These are phyloP conservation scores for Boletus subparvulus DNA, from an alignment of 768 basidiomycete species.

Conservation along the genomic window DNA sequence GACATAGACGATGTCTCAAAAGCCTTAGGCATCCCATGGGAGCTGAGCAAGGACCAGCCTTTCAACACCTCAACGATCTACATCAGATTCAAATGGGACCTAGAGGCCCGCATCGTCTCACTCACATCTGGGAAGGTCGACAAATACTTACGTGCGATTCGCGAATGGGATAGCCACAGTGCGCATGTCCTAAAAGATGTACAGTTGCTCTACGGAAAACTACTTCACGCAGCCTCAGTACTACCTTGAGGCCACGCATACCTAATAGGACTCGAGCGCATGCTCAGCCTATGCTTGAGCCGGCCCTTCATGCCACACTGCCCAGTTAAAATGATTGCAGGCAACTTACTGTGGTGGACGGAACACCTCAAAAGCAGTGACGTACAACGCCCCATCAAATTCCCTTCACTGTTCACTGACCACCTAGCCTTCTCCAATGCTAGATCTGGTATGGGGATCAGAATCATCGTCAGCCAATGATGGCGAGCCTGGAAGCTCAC, in stretches of 20 bases:
- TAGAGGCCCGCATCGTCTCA: constrained; percentile 18
- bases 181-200: constrained; percentile 6
- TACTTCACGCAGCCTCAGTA: background rate
- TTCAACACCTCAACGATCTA: constrained; percentile 6
- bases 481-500: background rate
- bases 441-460: constrained; percentile 7
- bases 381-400: background rate
- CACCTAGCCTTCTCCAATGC: background rate
- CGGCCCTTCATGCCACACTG: too few relatives aligned
- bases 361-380: too few relatives aligned
- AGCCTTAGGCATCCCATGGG: constrained; percentile 12
- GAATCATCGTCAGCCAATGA: accelerated
- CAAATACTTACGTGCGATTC: constrained; percentile 11
- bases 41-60: constrained; percentile 11
- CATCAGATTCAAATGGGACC: constrained; percentile 39
- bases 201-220: constrained; percentile 5
- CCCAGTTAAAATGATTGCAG: background rate
- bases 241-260: too few relatives aligned
- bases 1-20: too few relatives aligned
- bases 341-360: background rate
- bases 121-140: constrained; percentile 26
- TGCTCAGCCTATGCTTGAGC: too few relatives aligned
- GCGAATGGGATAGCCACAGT: background rate
- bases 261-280: too few relatives aligned
- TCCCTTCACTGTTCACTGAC: background rate